Evolutionary conservation across 257 asterid species (phyloP), one percentile per base, ranked within the genome.

Genomic region (Vinca minor): DNA sequence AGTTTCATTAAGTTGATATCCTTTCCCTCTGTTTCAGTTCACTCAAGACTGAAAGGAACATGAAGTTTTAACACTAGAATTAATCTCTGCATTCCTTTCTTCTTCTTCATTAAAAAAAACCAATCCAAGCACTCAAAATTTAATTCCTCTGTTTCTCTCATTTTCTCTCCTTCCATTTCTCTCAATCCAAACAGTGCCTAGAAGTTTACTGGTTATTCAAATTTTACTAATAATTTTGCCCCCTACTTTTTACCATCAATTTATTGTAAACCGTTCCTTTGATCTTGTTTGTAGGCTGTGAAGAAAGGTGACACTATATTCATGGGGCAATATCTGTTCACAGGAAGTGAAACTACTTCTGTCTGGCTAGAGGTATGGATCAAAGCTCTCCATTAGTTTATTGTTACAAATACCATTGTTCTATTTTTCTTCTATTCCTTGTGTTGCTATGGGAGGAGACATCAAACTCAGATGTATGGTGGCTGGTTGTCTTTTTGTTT

Each of bases 291-390:
- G 69, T 80, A 91, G 98, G 96, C 95, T 65, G 93, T 92, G 79
- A 89, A 87, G 82, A 79, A 83, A 73, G 98, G 96, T 55, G 95
- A 89, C 79, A 92, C 98, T 67, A 87, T 92, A 71, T 92, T 92
- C 73, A 66, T 92, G 28, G 98, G 98, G 47, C 98, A 92, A 63
- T 92, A 92, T 79, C 82, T 92, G 67, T 89, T 92, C 75, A 92
- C 98, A 41, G 96, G 98, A 76, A 92, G 98, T 78, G 98, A 92
- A 79, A 85, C 93, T 18, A 92, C 96, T 69, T 92, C 98, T 32
- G 96, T 86, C 48, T 92, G 98, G 98, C 87, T 92, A 25, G 96
- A 92, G 94, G 98, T 89, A 84, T 55, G 70, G 65, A 18, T 21
- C 42, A 55, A 31, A 29, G 18, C 8, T 3, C 25, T 13, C 6